These are phyloP conservation scores for Phanerodontia chrysosporium DNA, from an alignment of 768 basidiomycete species.

Conservation along the genomic window DNA sequence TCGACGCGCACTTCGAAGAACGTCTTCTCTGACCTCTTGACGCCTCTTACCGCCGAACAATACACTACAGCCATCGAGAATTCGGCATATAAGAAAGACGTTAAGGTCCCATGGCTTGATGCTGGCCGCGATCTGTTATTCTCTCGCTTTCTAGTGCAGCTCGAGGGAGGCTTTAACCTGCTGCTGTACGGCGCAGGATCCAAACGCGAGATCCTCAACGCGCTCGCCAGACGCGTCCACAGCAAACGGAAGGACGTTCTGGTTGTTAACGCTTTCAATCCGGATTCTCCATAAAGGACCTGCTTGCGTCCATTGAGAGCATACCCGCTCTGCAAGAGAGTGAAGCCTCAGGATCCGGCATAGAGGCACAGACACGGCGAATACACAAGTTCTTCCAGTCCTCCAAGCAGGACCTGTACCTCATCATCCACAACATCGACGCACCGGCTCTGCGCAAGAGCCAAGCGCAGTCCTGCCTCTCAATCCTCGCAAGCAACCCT, in stretches of 20 bases:
- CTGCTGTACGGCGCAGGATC: constrained; percentile 89
- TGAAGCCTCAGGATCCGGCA: constrained; percentile 6
- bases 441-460: constrained; percentile 59
- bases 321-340: constrained; percentile 33
- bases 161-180: constrained; percentile 82
- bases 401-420: constrained; percentile 46
- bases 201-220: constrained; percentile 72
- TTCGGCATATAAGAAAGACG: constrained; percentile 23
- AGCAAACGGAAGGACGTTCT: constrained; percentile 38
- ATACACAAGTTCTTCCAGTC: constrained; percentile 60
- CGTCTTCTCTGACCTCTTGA: constrained; percentile 71
- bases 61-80: constrained; percentile 36
- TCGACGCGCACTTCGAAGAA: constrained; percentile 72
- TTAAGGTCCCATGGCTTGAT: constrained; percentile 30
- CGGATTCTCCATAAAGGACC: constrained; percentile 64
- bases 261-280: constrained; percentile 75
- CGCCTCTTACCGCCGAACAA: constrained; percentile 67
- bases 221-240: constrained; percentile 46
- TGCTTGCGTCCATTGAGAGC: constrained; percentile 38
- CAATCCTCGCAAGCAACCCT: constrained; percentile 67
- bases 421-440: constrained; percentile 90
- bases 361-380: constrained; percentile 51
- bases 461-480: constrained; percentile 63
- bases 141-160: constrained; percentile 62
- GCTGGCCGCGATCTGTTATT: constrained; percentile 36